These are phyloP conservation scores for Rhizopogon salebrosus DNA, from an alignment of 768 basidiomycete species.

Conservation along the genomic window DNA sequence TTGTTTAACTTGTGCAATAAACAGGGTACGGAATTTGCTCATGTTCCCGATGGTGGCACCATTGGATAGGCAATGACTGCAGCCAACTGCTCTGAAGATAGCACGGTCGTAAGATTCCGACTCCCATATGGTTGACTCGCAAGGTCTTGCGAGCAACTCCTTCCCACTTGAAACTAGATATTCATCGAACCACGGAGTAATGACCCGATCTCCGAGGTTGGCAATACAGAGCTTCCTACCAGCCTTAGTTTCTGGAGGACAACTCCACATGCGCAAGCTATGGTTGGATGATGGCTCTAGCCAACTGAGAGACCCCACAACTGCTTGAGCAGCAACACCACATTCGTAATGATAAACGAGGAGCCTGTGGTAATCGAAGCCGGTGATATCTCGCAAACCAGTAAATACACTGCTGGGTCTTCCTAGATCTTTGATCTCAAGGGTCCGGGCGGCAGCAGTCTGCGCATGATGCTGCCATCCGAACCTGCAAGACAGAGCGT, in stretches of 20 bases:
- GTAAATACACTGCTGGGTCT: not conserved
- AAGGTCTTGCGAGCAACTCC: not conserved
- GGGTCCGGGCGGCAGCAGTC: slow-evolving; percentile 17
- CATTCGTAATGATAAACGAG: slow-evolving; percentile 37
- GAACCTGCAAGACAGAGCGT: slow-evolving; percentile 21
- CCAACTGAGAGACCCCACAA: slow-evolving; percentile 6
- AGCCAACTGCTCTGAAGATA: not conserved
- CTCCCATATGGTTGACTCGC: not conserved
- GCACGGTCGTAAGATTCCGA: not conserved
- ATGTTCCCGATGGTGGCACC: not conserved
- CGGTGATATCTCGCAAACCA: slow-evolving; percentile 36
- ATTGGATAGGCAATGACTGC: too few relatives aligned
- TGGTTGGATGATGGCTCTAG: not conserved
- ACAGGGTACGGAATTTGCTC: not conserved
- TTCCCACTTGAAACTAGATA: not conserved
- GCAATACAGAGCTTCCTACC: not conserved
- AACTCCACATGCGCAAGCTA: not conserved
- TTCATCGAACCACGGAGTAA: not conserved
- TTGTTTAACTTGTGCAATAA: not conserved
- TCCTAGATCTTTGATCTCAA: slow-evolving; percentile 12
- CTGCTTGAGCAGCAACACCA: slow-evolving; percentile 15
- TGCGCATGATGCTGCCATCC: slow-evolving; percentile 14
- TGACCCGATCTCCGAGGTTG: not conserved
- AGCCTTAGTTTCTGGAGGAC: not conserved
- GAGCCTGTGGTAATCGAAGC: slow-evolving; percentile 35